Evolutionary conservation across 2,329 filamentous ascomycete species (phyloP).

Genomic region (Colletotrichum echinochloae): DNA sequence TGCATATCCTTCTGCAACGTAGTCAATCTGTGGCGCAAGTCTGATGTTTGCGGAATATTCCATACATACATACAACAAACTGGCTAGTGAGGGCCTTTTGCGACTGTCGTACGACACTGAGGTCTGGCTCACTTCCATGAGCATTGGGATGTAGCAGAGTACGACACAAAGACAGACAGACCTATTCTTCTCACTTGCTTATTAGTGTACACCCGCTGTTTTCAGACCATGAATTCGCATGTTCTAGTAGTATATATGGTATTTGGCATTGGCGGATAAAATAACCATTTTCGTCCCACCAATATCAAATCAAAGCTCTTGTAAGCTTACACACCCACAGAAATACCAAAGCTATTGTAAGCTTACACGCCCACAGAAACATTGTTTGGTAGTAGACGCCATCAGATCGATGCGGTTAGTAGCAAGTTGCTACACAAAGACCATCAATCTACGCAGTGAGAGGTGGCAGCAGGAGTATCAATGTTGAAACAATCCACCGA

Average conservation of each 20-base stretch:
- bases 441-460: background rate
- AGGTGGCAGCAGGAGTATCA: background rate
- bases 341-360: background rate
- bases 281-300: background rate
- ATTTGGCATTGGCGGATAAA: background rate
- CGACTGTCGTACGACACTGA: background rate
- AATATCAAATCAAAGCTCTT: background rate
- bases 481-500: background rate
- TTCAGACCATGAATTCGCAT: background rate
- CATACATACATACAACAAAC: no score
- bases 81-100: background rate
- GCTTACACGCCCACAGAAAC: background rate
- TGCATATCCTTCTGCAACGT: background rate
- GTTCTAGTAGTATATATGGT: background rate
- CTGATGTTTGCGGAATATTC: background rate
- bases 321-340: no score
- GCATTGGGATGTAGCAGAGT: background rate
- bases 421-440: background rate
- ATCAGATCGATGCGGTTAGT: background rate
- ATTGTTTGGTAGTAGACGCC: background rate
- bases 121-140: background rate
- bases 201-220: background rate
- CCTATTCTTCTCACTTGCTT: background rate
- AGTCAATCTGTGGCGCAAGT: background rate
- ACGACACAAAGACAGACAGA: background rate